Conservation (phyloP, 345 rosid species). For the Syzygium aromaticum region DNA sequence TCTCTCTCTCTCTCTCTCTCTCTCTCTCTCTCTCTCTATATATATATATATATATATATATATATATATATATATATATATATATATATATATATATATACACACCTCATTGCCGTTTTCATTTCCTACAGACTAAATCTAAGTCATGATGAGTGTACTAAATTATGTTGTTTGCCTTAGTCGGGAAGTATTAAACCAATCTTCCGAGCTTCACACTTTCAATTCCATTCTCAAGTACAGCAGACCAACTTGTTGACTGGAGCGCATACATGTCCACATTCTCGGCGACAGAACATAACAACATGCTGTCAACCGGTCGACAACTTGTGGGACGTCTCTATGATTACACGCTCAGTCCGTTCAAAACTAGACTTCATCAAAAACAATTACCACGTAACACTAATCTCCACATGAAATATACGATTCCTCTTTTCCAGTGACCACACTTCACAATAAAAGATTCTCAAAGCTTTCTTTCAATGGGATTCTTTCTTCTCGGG, state of each 20-base stretch:
- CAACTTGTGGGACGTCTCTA: background rate
- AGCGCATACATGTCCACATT: background rate
- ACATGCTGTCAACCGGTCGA: background rate
- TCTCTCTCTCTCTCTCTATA: too few relatives aligned
- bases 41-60: fast-evolving
- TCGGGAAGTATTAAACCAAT: background rate
- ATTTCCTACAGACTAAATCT: background rate
- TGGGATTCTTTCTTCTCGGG: background rate
- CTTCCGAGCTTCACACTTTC: background rate
- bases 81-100: too few relatives aligned
- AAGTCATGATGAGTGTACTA: background rate
- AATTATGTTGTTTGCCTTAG: background rate
- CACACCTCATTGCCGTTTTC: background rate
- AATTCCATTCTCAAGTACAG: background rate
- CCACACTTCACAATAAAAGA: background rate
- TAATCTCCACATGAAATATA: background rate
- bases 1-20: too few relatives aligned
- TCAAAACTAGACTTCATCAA: background rate
- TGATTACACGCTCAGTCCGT: background rate
- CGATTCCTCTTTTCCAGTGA: background rate
- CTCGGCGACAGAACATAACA: background rate
- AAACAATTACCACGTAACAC: background rate
- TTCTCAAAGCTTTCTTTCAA: background rate
- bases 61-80: too few relatives aligned
- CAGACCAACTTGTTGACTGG: background rate